phyloP scores from a whole-genome alignment of 2,329 filamentous ascomycete genomes.

The Fusarium veterinarium region DNA sequence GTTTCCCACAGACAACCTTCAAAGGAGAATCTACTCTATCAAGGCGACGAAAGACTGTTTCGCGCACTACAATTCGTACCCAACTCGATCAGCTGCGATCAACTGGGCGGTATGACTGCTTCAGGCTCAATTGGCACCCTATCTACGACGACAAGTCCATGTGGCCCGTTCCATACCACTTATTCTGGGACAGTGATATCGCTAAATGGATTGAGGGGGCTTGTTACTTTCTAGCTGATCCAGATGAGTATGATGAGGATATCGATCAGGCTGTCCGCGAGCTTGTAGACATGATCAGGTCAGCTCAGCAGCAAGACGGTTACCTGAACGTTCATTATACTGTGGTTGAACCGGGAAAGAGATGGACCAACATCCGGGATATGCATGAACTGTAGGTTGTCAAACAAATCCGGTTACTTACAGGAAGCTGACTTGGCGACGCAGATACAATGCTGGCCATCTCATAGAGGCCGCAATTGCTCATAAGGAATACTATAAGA shows the following conservation, averaged over 20 bases:
- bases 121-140: slow-evolving; percentile 66
- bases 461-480: slow-evolving; percentile 70
- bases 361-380: slow-evolving; percentile 69
- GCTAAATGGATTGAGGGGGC: slow-evolving; percentile 15
- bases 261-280: slow-evolving; percentile 47
- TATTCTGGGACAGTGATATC: slow-evolving; percentile 65
- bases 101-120: slow-evolving; percentile 67
- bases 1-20: slow-evolving; percentile 52
- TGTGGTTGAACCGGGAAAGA: slow-evolving; percentile 64
- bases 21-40: slow-evolving; percentile 51
- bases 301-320: slow-evolving; percentile 68
- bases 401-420: background rate
- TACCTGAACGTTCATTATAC: slow-evolving; percentile 73
- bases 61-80: slow-evolving; percentile 56
- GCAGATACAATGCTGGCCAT: slow-evolving; percentile 68
- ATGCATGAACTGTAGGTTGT: slow-evolving; percentile 68
- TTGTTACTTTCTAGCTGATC: slow-evolving; percentile 7
- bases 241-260: slow-evolving; percentile 9
- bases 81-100: slow-evolving; percentile 64
- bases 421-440: background rate
- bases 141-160: slow-evolving; percentile 60
- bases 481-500: slow-evolving; percentile 64
- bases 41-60: slow-evolving; percentile 49
- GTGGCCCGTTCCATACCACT: slow-evolving; percentile 67
- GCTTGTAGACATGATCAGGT: slow-evolving; percentile 65